Base-by-base conservation (phyloP, 495 filamentous ascomycete species). In the Penicillium fimorum region DNA sequence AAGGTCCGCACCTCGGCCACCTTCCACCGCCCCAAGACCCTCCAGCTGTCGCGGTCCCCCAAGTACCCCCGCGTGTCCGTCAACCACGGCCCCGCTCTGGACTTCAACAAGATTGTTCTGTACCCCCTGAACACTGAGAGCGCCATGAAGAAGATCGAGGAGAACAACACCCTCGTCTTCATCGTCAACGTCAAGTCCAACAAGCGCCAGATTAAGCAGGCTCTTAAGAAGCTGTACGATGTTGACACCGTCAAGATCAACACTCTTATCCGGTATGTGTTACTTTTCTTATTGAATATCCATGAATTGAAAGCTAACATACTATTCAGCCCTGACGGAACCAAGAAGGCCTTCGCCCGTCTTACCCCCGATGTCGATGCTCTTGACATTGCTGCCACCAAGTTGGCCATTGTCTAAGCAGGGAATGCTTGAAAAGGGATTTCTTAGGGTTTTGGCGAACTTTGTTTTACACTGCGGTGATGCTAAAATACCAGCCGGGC, bases 121-220 rank as follows among this genome's bases (percentile, higher is more conserved):
- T 84, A 89, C 82, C 80, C 80, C 55, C 82, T 98, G 59, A 99
- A 99, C 84, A 97, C 94, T 50, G 94, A 98, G 86, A 90, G 87
- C 64, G 95, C 94, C 69, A 96, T 99, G 91, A 99, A 99, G 91
- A 97, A 96, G 88, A 96, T 97, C 62, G 95, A 97, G 86, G 94
- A 97, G 88, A 90, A 97, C 85, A 96, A 99, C 85, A 96, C 94
- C 66, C 83, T 97, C 22, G 95, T 97, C 65, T 97, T 99, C 82
- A 96, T 97, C 70, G 92, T 96, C 69, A 90, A 99, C 64, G 84
- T 91, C 74, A 96, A 97, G 89, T 84, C 91, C 69, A 99, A 99
- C 83, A 99, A 99, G 90, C 87, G 92, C 70, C 94, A 99, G 86
- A 99, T 99, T 80, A 96, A 96, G 86, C 82, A 83, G 67, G 89